Evolutionary conservation across 208 protist genomes (phyloP).

Genomic region (Acanthamoeba sp.): DNA sequence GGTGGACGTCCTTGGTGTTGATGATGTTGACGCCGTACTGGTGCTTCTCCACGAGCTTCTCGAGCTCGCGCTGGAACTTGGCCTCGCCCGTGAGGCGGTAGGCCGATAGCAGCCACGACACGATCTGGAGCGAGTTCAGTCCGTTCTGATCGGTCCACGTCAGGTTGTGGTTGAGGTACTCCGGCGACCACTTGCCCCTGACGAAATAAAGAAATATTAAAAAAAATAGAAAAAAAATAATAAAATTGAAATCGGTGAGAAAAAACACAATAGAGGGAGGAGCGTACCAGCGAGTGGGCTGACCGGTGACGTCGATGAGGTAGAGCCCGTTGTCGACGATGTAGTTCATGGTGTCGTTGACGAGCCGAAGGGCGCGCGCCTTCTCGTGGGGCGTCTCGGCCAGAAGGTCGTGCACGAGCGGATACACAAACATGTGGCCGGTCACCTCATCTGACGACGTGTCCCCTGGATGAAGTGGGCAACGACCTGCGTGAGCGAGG

Average conservation of each 20-base stretch:
- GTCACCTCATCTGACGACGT: constrained; percentile 75
- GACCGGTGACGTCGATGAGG: constrained; percentile 62
- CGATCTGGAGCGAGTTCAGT: constrained; percentile 79
- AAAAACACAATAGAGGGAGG: not conserved
- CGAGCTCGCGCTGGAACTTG: constrained; percentile 35
- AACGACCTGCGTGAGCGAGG: no score
- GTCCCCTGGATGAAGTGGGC: constrained; percentile 38
- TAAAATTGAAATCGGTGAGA: not conserved
- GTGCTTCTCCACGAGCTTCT: constrained; percentile 68
- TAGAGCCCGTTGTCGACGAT: constrained; percentile 79
- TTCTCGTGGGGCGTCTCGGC: constrained; percentile 73
- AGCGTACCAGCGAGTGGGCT: constrained; percentile 72
- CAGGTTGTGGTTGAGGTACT: constrained; percentile 76
- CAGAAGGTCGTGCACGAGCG: constrained; percentile 76
- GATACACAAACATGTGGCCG: constrained; percentile 78
- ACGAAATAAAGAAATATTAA: not conserved
- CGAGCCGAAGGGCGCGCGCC: not conserved
- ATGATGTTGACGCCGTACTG: constrained; percentile 79
- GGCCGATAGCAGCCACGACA: constrained; percentile 68
- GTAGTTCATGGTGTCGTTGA: constrained; percentile 64
- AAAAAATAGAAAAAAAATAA: not conserved
- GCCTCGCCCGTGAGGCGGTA: constrained; percentile 74
- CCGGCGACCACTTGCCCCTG: constrained; percentile 76
- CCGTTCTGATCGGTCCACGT: constrained; percentile 76
- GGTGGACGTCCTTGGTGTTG: constrained; percentile 76